Conservation (phyloP, 2,329 filamentous ascomycete species). For the Epichloe coenophiala region DNA sequence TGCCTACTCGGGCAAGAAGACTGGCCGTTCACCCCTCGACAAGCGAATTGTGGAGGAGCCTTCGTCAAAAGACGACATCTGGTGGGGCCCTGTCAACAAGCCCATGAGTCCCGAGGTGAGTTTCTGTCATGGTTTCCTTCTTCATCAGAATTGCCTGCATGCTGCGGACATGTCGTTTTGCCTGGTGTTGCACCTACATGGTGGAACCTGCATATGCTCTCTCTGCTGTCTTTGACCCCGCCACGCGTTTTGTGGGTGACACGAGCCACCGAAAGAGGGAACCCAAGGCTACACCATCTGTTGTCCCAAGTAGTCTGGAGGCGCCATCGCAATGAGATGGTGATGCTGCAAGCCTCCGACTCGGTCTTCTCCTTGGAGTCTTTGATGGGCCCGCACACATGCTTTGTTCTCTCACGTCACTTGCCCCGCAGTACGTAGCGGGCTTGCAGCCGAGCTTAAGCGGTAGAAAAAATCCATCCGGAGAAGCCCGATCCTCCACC, state of each 20-base stretch:
- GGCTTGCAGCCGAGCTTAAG: conserved; percentile 8
- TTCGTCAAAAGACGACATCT: conserved; percentile 79
- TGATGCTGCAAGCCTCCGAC: neutral
- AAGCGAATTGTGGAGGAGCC: conserved; percentile 95
- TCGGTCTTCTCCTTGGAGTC: neutral
- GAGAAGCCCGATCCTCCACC: neutral
- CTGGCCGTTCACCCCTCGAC: conserved; percentile 88
- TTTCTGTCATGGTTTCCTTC: conserved; percentile 1
- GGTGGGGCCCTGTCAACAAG: conserved; percentile 99
- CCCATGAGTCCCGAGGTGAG: conserved; percentile 91
- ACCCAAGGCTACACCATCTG: neutral
- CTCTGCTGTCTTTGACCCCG: neutral
- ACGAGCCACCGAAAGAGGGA: neutral
- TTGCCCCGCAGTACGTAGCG: neutral
- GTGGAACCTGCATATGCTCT: neutral
- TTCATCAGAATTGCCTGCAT: neutral
- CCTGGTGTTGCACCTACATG: neutral
- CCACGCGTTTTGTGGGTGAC: neutral
- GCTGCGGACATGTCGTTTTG: neutral
- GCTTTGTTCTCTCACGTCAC: neutral
- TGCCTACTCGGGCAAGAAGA: conserved; percentile 97
- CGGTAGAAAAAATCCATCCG: neutral
- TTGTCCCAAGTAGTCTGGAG: neutral
- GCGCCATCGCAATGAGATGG: neutral
- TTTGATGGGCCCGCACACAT: conserved; percentile 1